Conservation (phyloP, 108 stramenopile genomes). For the Hondaea fermentalgiana region DNA sequence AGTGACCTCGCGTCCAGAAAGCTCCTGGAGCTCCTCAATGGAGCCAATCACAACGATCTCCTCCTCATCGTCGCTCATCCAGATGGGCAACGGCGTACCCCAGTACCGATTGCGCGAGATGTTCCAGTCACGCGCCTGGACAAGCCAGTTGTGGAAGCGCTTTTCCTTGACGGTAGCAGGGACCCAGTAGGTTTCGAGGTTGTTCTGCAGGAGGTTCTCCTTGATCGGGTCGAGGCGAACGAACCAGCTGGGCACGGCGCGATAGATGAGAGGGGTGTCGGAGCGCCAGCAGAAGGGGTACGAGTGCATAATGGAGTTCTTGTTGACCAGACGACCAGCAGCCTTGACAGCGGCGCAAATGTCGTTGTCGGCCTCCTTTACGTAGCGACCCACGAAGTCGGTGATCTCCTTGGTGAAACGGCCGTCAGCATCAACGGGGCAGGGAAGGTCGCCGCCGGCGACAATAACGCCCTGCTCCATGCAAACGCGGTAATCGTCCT, state of each 20-base stretch:
- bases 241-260: slow-evolving; percentile 98
- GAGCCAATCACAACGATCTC: slow-evolving; percentile 89
- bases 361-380: slow-evolving; percentile 89
- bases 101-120: slow-evolving; percentile 95
- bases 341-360: slow-evolving; percentile 74
- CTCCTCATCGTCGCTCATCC: slow-evolving; percentile 80
- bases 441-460: slow-evolving; percentile 78
- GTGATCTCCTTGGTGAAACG: slow-evolving; percentile 70
- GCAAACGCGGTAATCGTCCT: slow-evolving; percentile 99
- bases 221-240: slow-evolving; percentile 90
- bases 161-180: slow-evolving; percentile 76
- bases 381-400: slow-evolving; percentile 73
- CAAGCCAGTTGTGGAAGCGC: slow-evolving; percentile 97
- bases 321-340: slow-evolving; percentile 75
- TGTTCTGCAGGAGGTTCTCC: slow-evolving; percentile 84
- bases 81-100: slow-evolving; percentile 99
- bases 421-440: slow-evolving; percentile 90
- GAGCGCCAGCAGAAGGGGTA: slow-evolving; percentile 99
- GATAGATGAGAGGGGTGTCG: slow-evolving; percentile 98
- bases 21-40: slow-evolving; percentile 79
- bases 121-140: slow-evolving; percentile 96
- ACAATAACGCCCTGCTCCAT: slow-evolving; percentile 75
- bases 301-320: slow-evolving; percentile 79
- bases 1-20: slow-evolving; percentile 60
- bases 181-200: slow-evolving; percentile 93